Conservation (phyloP, 805 yeast species). For the Yarrowia yakushimensis region DNA sequence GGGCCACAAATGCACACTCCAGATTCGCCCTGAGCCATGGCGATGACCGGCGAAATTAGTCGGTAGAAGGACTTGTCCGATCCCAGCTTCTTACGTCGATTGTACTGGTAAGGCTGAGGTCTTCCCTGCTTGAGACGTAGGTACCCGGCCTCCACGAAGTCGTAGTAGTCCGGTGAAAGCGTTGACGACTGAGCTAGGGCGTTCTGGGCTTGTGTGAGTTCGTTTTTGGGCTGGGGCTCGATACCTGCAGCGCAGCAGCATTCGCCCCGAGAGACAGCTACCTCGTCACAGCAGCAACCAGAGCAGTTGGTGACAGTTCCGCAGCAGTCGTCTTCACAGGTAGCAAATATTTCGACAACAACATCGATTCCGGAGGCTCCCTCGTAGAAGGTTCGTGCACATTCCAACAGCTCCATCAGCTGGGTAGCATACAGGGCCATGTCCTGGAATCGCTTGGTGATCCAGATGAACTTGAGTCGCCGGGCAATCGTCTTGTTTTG, state of each 20-base stretch:
- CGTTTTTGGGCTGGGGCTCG: conserved; percentile 6
- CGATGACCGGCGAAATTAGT: conserved; percentile 3
- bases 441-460: conserved; percentile 15
- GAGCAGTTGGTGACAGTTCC: background rate
- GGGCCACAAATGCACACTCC: conserved; percentile 25
- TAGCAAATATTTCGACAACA: conserved; percentile 13
- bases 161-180: conserved; percentile 5
- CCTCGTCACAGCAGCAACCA: conserved; percentile 10
- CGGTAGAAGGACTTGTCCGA: conserved; percentile 17
- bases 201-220: background rate
- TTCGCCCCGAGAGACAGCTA: background rate
- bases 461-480: conserved; percentile 23
- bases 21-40: conserved; percentile 16
- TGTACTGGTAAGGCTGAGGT: conserved; percentile 15
- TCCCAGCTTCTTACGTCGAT: conserved; percentile 2
- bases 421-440: background rate
- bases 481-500: conserved; percentile 28
- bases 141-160: conserved; percentile 1
- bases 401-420: background rate
- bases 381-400: background rate
- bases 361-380: background rate
- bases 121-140: conserved; percentile 12
- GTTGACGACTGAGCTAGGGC: conserved; percentile 4
- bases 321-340: conserved; percentile 23
- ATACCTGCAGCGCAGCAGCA: conserved; percentile 16